Conservation (phyloP, 2,329 filamentous ascomycete species). For the Byssoonygena ceratinophila region DNA sequence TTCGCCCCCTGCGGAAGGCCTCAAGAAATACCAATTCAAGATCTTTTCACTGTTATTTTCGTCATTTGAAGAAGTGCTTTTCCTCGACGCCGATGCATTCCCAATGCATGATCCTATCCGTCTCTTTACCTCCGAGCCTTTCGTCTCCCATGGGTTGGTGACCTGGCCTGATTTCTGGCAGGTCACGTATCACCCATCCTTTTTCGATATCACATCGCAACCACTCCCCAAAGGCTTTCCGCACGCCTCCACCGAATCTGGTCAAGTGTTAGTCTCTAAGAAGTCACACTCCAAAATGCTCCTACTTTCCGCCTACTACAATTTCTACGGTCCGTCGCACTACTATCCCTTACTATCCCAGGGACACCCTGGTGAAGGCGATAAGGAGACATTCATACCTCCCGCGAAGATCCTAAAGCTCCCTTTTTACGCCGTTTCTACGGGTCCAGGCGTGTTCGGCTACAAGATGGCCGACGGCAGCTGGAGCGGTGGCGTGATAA, state of each 20-base stretch:
- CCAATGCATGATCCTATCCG: conserved; percentile 38
- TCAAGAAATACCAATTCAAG: conserved; percentile 49
- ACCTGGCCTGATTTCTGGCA: conserved; percentile 49
- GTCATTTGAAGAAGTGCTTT: conserved; percentile 49
- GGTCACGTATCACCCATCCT: conserved; percentile 36
- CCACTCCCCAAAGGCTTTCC: conserved; percentile 25
- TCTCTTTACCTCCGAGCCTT: conserved; percentile 45
- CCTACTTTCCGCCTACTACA: conserved; percentile 46
- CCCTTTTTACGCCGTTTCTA: conserved; percentile 18
- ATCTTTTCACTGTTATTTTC: conserved; percentile 49
- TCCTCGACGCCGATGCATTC: conserved; percentile 50
- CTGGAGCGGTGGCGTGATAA: conserved; percentile 18
- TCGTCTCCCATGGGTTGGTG: conserved; percentile 43
- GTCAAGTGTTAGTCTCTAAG: conserved; percentile 43
- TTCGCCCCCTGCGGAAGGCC: conserved; percentile 42
- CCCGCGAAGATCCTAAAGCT: conserved; percentile 14
- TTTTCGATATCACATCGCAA: conserved; percentile 37
- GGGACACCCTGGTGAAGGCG: conserved; percentile 19
- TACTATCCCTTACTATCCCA: conserved; percentile 41
- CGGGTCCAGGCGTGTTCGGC: conserved; percentile 16
- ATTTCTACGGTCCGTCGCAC: conserved; percentile 43
- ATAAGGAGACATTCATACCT: conserved; percentile 18
- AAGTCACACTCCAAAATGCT: conserved; percentile 38
- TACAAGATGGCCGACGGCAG: conserved; percentile 13
- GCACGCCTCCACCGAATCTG: conserved; percentile 41